Evolutionary conservation across 495 filamentous ascomycete species (phyloP).

Genomic region (Schizothecium vesticola): DNA sequence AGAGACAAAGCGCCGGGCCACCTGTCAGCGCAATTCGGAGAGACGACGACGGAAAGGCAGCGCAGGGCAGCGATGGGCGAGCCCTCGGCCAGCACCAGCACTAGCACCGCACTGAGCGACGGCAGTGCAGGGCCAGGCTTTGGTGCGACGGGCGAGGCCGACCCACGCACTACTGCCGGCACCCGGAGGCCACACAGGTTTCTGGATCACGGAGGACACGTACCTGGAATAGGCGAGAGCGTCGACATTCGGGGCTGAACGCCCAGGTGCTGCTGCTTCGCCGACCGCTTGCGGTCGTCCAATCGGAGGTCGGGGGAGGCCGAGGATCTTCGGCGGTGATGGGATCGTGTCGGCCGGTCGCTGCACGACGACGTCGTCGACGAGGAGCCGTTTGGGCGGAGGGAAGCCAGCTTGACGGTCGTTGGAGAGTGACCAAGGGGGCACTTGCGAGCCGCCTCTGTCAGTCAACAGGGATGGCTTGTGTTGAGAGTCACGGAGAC

Average conservation of each 20-base stretch:
- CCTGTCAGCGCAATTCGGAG: conserved; percentile 6
- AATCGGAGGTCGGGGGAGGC: conserved; percentile 26
- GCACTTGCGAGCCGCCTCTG: conserved; percentile 18
- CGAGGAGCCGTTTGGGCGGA: conserved; percentile 32
- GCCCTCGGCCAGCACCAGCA: neutral
- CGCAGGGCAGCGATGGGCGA: neutral
- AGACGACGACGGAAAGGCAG: neutral
- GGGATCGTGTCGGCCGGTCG: conserved; percentile 34
- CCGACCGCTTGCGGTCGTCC: conserved; percentile 23
- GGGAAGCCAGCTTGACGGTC: conserved; percentile 35
- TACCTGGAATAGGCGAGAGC: conserved; percentile 41
- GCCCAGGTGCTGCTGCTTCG: conserved; percentile 33
- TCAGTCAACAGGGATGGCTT: neutral
- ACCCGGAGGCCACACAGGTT: conserved; percentile 16
- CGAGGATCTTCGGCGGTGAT: conserved; percentile 41
- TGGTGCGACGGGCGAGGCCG: neutral
- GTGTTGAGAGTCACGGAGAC: neutral
- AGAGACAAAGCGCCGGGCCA: conserved; percentile 9
- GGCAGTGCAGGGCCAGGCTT: neutral
- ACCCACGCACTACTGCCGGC: conserved; percentile 3
- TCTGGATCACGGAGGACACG: conserved; percentile 16
- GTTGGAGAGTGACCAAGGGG: conserved; percentile 17
- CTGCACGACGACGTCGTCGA: conserved; percentile 34
- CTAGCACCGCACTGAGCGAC: neutral
- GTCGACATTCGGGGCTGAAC: conserved; percentile 35